Conservation (phyloP, 768 basidiomycete genomes). For the Botryobasidium botryosum region DNA sequence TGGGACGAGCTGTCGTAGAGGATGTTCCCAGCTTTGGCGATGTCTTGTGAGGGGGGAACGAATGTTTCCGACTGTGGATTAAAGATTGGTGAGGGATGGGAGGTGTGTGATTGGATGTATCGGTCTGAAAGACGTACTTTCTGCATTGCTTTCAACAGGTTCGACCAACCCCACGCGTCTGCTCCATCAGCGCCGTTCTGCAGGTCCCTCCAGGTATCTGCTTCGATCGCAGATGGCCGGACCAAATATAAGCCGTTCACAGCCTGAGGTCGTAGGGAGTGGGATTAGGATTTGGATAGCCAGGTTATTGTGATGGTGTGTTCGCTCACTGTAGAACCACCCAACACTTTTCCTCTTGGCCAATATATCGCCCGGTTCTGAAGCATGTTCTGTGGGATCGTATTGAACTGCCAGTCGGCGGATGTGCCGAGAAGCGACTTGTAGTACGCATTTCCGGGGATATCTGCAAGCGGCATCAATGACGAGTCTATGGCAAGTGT, state of each 20-base stretch:
- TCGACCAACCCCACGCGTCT: background rate
- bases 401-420: constrained; percentile 15
- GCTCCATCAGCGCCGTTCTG: constrained; percentile 8
- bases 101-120: no score
- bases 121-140: background rate
- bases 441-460: constrained; percentile 4
- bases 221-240: constrained; percentile 12
- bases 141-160: constrained; percentile 1
- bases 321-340: constrained; percentile 23
- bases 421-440: constrained; percentile 10
- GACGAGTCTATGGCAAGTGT: no score
- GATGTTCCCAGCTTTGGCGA: constrained; percentile 29
- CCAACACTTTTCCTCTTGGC: constrained; percentile 24
- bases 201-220: constrained; percentile 12
- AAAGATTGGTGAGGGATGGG: no score
- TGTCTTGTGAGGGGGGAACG: constrained; percentile 29
- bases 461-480: no score
- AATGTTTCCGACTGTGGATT: constrained; percentile 39
- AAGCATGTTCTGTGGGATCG: constrained; percentile 9
- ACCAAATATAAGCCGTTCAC: constrained; percentile 23
- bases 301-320: no score
- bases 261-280: no score
- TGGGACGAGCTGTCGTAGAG: constrained; percentile 28
- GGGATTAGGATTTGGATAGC: no score
- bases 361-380: constrained; percentile 14